Evolutionary conservation across 1,284 basidiomycete species (phyloP), one percentile per base, ranked within the genome.

Genomic region (Sutorius eximius): DNA sequence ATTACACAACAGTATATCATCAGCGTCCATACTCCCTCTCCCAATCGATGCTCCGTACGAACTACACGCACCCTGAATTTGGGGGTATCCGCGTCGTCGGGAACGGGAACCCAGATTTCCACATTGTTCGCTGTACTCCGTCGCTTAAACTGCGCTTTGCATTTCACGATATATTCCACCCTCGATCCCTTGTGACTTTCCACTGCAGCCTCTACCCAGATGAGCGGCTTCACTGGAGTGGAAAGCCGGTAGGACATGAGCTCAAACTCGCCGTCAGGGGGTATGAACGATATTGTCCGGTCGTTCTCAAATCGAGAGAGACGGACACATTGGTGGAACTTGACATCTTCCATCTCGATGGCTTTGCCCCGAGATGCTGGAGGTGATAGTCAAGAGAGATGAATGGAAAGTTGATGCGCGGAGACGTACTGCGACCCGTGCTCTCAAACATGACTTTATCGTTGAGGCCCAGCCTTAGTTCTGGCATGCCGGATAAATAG

Each of bases 371-470:
- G 85, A 3, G 96, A 89, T 29, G 95, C 93, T 93, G n/a, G 13
- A 27, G 18, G 36, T 38, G 4, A 24, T 20, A n/a, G 11, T 9
- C 24, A 27, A 5, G 24, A 27, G 24, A 27, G 20, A 29, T 36
- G 29, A 56, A 27, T 5, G 24, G 36, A 24, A 4, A 11, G 13
- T 13, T 15, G 24, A 15, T 10, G 15, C 29, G 8, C 24, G 8
- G 27, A 20, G 12, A 79, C 91, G 68, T 68, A 94, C 93, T 93
- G 66, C 96, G 82, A 12, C 97, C 96, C 3, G 95, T 99, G 64
- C 82, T 93, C 75, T 99, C 96, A 66, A 99, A 98, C 95, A 98
- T 98, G 71, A 98, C 95, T 76, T 99, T 99, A 77, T 99, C 97
- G 74, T 99, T 99, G 54, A 99, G 78, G 0, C 97, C 97, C 32